Base-by-base conservation (phyloP, 768 basidiomycete species). In the Boletus eberwhitei region DNA sequence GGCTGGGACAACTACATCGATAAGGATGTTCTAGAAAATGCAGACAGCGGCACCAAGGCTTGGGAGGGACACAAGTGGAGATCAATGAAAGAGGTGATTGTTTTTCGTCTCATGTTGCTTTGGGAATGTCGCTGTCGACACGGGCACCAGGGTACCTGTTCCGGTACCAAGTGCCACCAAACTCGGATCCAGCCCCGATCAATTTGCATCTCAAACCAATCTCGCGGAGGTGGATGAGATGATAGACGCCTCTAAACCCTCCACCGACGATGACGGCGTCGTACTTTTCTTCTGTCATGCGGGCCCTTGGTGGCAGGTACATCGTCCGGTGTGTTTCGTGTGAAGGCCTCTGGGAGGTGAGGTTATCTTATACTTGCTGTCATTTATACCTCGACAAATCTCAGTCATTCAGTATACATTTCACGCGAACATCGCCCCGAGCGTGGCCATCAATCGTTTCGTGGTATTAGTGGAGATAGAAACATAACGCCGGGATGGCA, bases 11-110 rank as follows among this genome's bases (percentile, higher is more conserved):
- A 69, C 54, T 62, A 43, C 26, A 36, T 37, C 26, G 64, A 66
- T 53, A 62, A 59, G 41, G 73, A 74, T 34, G 53, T 71, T 9
- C 62, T 58, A 17, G 72, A 71, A 38, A 57, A 58, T 29, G 70
- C 72, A 9, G 55, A 63, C 13, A 71, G 69, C 24, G 67, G 65
- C 8, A 74, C 73, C 55, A 55, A 60, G 50, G 41, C 51, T 4
- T 74, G 72, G 71, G 65, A 58, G 21, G 72, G 73, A 37, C 73
- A 73, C 48, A 29, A 59, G 40, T 73, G 72, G 72, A 63, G 42
- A 47, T 60, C 65, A 5, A 61, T 71, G 9, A 66, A 61, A 48
- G 65, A 70, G 46, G 64, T 57, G 4, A 55, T 70, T 48, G 62
- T 52, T 22, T 53, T 71, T n/a, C n/a, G n/a, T n/a, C n/a, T n/a